Base-by-base conservation (phyloP, 495 filamentous ascomycete species). In the Penicillium lagena region DNA sequence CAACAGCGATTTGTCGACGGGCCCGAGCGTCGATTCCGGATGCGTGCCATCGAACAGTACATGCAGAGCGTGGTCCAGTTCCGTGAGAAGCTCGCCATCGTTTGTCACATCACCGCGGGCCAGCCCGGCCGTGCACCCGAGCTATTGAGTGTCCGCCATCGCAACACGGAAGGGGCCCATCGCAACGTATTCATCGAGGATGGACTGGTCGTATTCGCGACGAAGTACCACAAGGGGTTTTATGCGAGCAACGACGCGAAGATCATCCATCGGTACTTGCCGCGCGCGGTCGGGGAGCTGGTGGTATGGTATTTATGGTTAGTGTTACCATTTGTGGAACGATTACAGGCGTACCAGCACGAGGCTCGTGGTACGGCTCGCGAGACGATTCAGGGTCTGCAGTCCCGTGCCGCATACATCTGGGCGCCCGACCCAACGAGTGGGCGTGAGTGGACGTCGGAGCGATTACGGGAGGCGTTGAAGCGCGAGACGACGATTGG, bases 51-150 rank as follows among this genome's bases (percentile, higher is more conserved):
- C 17, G 9, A 32, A n/a, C 27, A 12, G 29, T 39, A 40, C 29
- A 37, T 45, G 30, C 13, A 35, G 13, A 29, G 39, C 17, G 38
- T 46, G 0, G 27, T 14, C 10, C 7, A 44, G 14, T 59, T 62
- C 46, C 42, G 45, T 13, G 49, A 60, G 46, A 35, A 45, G 30
- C 40, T 68, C 13, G 42, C 52, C n/a, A 22, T 63, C 1, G 15
- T 58, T 1, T 39, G 56, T 13, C 43, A 68, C 42, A 51, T 62
- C 11, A 45, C 45, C 2, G 45, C 34, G 4, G 51, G 64, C 14
- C 36, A 56, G 45, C 63, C 55, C 1, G 55, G 43, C 7, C 43
- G 63, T 11, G 54, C 47, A 6, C 49, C 44, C 0, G 56, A 68
- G 55, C 32, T 68, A 7, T 35, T 66, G 2, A 58, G 41, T 17